Evolutionary conservation across 2,329 filamentous ascomycete genomes (phyloP).

Genomic region (Exserohilum turcica): DNA sequence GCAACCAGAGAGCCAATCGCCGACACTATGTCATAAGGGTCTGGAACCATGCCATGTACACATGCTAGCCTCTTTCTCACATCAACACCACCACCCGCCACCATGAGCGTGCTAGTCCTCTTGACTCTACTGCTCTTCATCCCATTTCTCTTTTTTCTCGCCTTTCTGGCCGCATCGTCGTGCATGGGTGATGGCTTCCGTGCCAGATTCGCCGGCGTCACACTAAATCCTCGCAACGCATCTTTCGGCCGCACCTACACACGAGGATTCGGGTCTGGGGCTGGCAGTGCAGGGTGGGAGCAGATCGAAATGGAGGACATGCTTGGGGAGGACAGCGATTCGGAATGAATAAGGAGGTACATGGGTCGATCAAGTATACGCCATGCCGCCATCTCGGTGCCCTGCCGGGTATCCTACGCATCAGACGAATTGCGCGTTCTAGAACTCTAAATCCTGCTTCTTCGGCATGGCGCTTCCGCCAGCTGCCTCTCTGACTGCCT

Average conservation of each 20-base stretch:
- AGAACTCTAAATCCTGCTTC: conserved; percentile 70
- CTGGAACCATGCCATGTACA: conserved; percentile 16
- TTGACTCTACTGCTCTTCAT: conserved; percentile 42
- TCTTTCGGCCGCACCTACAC: conserved; percentile 63
- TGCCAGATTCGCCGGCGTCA: conserved; percentile 49
- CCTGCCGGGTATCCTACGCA: conserved; percentile 10
- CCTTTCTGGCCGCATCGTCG: conserved; percentile 60
- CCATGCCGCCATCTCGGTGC: conserved; percentile 5
- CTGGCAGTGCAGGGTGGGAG: conserved; percentile 61
- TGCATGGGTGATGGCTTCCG: conserved; percentile 61
- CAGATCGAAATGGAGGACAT: conserved; percentile 68
- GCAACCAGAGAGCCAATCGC: conserved; percentile 9
- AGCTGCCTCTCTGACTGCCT: conserved; percentile 41
- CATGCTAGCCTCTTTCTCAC: conserved; percentile 19
- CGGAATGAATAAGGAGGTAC: conserved; percentile 21
- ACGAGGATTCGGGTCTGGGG: conserved; percentile 59
- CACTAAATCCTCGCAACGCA: conserved; percentile 50
- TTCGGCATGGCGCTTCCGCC: conserved; percentile 58
- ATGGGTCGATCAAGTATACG: neutral
- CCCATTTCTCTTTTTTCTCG: conserved; percentile 49
- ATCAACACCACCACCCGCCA: conserved; percentile 15
- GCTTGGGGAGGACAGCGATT: conserved; percentile 52
- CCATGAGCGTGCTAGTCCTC: conserved; percentile 44
- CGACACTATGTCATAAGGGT: conserved; percentile 29
- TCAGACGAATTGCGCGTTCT: conserved; percentile 2